These are phyloP conservation scores for Rhodotorula glutinis DNA, from an alignment of 1,284 basidiomycete genomes.

Conservation along the genomic window DNA sequence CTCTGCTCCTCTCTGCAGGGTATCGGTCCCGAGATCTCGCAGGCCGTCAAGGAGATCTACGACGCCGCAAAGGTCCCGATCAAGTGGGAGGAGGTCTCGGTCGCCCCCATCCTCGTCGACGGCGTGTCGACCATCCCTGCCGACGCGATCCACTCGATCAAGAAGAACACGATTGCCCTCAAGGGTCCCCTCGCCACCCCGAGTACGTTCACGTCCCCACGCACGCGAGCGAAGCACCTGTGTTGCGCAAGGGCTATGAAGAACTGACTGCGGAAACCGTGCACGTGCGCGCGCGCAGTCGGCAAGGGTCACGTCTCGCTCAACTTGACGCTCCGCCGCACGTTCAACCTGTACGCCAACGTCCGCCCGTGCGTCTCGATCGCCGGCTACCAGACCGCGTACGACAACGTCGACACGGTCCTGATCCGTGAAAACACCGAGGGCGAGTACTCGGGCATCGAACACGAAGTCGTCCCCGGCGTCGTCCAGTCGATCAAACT, in stretches of 20 bases:
- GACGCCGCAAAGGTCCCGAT: conserved; percentile 85
- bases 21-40: conserved; percentile 97
- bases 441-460: conserved; percentile 99
- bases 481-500: conserved; percentile 99
- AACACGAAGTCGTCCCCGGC: conserved; percentile 96
- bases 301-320: conserved; percentile 99
- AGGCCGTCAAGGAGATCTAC: conserved; percentile 94
- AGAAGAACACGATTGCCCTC: conserved; percentile 95
- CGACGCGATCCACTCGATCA: conserved; percentile 82
- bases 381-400: conserved; percentile 95
- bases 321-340: conserved; percentile 93
- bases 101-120: conserved; percentile 86
- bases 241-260: no score
- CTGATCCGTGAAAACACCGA: conserved; percentile 99
- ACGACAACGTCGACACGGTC: conserved; percentile 97
- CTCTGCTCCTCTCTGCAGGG: no score
- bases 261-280: background rate
- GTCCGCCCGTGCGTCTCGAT: conserved; percentile 96
- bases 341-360: conserved; percentile 98
- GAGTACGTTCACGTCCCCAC: no score
- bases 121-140: conserved; percentile 98
- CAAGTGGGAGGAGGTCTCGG: conserved; percentile 98
- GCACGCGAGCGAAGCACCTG: no score
- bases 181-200: conserved; percentile 96
- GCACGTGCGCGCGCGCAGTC: conserved; percentile 57